Evolutionary conservation across 2,329 filamentous ascomycete genomes (phyloP).

Genomic region (Monilinia vaccinii-corymbosi): DNA sequence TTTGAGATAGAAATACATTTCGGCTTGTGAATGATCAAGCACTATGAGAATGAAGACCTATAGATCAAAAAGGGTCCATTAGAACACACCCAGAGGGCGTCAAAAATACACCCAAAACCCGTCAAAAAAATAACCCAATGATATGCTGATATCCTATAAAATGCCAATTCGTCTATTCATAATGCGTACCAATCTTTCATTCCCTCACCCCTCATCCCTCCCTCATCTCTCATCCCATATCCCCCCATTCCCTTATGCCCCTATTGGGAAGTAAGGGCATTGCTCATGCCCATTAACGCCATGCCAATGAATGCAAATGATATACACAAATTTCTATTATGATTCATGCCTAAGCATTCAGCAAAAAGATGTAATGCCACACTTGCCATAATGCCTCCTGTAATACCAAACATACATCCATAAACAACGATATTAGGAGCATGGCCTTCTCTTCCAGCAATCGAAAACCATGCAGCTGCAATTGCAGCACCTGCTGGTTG

Average conservation of each 20-base stretch:
- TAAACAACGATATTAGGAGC: slow-evolving; percentile 52
- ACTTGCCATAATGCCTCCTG: slow-evolving; percentile 90
- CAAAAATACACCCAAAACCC: not conserved
- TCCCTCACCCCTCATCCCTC: no score
- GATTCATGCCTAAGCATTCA: slow-evolving; percentile 75
- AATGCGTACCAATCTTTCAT: not conserved
- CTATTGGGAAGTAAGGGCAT: slow-evolving; percentile 59
- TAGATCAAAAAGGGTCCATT: not conserved
- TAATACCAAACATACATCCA: slow-evolving; percentile 77
- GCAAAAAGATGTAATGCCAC: slow-evolving; percentile 84
- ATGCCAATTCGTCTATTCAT: slow-evolving; percentile 2
- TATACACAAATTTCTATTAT: slow-evolving; percentile 68
- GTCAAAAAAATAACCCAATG: not conserved
- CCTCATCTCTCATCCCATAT: no score
- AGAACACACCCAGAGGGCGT: not conserved
- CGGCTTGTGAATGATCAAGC: not conserved
- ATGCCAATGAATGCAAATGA: slow-evolving; percentile 79
- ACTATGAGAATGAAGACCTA: not conserved
- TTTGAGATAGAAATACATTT: not conserved
- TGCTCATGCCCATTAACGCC: slow-evolving; percentile 76
- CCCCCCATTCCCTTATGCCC: not conserved
- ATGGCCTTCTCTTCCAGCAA: slow-evolving; percentile 47
- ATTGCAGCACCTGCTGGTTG: slow-evolving; percentile 81
- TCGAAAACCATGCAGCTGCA: slow-evolving; percentile 77
- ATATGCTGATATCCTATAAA: slow-evolving; percentile 4